Evolutionary conservation across 805 yeast species (phyloP), one percentile per base, ranked within the genome.

Genomic region (Zygoascus ofunaensis): DNA sequence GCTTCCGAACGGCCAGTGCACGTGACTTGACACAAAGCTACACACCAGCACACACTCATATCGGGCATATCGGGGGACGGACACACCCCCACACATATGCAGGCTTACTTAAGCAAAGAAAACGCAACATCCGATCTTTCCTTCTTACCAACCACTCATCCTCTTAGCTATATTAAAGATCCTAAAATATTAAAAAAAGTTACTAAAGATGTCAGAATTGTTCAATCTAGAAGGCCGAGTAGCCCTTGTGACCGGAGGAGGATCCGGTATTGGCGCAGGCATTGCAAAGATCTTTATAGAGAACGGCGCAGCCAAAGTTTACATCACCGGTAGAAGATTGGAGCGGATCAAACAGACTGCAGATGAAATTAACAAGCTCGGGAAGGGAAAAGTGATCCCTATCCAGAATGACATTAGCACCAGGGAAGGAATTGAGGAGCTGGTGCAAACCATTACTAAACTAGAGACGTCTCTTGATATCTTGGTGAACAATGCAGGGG

Each of bases 221-320:
- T 80, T 82, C 57, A 76, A 81, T 2, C 68, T 82, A 48, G 76
- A 75, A 60, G 87, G 85, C 4, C 78, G 80, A 58, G 77, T 77
- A 17, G 85, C 85, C 17, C 76, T 80, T 5, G 75, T 82, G 43
- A 82, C 89, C 12, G 90, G 90, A 40, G 83, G 82, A 14, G 79
- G 86, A n/a, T 72, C 81, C 37, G 90, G 89, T 24, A 78, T 82
- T 46, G 87, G 87, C 3, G 74, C 63, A 49, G 82, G 81, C 5
- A 78, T 80, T 34, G 84, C 86, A 39, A 77, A 75, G 56, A 82
- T 81, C 2, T 79, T 71, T 51, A 78, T 82, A 33, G 83, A 79
- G 58, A 83, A 84, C 1, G 87, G 87, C 41, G 86, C 86, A 4
- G 75, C 76, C 45, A 59, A 72, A 5, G 73, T 82, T 17, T 79